Evolutionary conservation across 1,284 basidiomycete species (phyloP), one percentile per base, ranked within the genome.

Genomic region (Dichomitus squalens): DNA sequence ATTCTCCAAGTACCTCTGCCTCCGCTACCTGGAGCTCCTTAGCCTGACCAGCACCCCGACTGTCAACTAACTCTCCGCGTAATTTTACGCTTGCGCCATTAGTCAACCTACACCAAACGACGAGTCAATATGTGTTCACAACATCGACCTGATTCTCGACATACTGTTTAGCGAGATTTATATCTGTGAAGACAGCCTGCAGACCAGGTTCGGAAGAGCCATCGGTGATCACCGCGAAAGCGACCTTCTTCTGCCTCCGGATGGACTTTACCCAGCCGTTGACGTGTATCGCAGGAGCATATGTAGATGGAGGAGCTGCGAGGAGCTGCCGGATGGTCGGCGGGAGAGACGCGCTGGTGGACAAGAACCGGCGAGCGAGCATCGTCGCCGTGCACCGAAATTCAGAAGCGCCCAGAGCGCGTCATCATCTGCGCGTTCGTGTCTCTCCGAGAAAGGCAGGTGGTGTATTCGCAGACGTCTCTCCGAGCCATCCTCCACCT

Each of bases 261-360:
- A 96, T 80, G 0, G 89, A 91, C 68, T 88, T 89, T 52, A 97
- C 79, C 92, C 93, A 96, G 46, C 93, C 94, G 58, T 86, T 80
- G 21, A 90, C 73, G 20, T 76, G 52, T 11, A 80, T 66, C 21
- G 65, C 47, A 46, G 66, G 58, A 2, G 59, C 38, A 8, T 58
- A 27, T 5, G 56, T 52, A 33, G 11, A 48, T 35, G 56, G 58
- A 36, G 57, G 58, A 2, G 67, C 64, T 36, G 77, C 65, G 20
- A 86, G 75, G 39, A 88, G 74, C 64, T 88, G 84, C 39, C 77
- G 78, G 55, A 88, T 85, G 33, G 82, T 87, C 11, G 76, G 79
- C 44, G 83, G 77, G 20, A 86, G 66, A 18, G 44, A 33, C n/a
- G 61, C 40, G 8, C 65, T 60, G 34, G 65, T 61, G 52, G 69